Percentiles rank a stretch among this genome's conserved stretches.
phyloP scores from a whole-genome alignment of 192 early-diverging fungal species.

The Lunasporangiospora selenospora region DNA sequence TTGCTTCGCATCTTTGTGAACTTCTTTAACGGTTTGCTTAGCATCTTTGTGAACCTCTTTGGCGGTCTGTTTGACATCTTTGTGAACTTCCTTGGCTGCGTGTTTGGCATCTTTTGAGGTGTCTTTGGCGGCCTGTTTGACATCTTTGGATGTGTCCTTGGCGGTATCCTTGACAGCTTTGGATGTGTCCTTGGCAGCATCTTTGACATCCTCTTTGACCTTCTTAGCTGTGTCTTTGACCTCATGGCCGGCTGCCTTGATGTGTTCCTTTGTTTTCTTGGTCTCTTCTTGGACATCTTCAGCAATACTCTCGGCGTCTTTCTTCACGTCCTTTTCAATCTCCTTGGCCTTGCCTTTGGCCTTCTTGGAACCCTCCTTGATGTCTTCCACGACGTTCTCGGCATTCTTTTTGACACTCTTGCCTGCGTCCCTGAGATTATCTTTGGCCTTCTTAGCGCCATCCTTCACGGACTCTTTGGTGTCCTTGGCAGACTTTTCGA shows the following conservation, averaged over 20 bases:
- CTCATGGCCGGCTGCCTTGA: neutral
- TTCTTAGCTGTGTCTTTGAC: constrained; percentile 1
- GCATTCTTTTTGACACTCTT: neutral
- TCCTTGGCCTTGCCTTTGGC: neutral
- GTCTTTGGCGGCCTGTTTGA: constrained; percentile 5
- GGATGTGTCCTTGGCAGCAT: constrained; percentile 8
- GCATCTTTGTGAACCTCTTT: too few relatives aligned
- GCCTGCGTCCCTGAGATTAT: neutral
- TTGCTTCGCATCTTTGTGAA: too few relatives aligned
- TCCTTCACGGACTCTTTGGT: neutral
- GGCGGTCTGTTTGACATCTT: constrained; percentile 5
- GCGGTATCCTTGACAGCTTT: constrained; percentile 16
- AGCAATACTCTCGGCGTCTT: constrained; percentile 3
- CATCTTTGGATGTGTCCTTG: constrained; percentile 6
- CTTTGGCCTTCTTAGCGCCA: neutral
- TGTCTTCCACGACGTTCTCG: neutral
- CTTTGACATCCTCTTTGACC: neutral
- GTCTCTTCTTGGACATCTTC: constrained; percentile 15
- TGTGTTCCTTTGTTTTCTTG: constrained; percentile 11
- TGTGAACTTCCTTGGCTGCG: constrained; percentile 9
- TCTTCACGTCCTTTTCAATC: constrained; percentile 5
- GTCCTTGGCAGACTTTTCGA: neutral
- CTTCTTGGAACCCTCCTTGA: constrained; percentile 5
- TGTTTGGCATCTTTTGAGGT: neutral
- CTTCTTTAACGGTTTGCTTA: constrained; percentile 9